These are phyloP conservation scores for Ceratobasidium sp. DNA, from an alignment of 1,284 basidiomycete genomes.

Conservation along the genomic window DNA sequence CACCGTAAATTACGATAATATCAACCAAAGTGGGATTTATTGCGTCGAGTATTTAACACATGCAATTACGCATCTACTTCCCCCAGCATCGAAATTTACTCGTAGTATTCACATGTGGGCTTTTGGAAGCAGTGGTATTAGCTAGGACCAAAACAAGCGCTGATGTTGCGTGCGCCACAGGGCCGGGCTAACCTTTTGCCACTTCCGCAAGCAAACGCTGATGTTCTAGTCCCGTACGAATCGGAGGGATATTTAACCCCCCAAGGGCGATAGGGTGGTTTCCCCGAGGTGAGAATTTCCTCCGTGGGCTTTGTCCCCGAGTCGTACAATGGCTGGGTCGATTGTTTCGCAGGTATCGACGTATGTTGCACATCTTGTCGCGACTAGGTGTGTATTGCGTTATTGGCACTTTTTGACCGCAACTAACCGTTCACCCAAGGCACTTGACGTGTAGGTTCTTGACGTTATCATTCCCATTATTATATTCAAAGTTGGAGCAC, in stretches of 20 bases:
- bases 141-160: too few species aligned
- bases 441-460: slow-evolving; percentile 11
- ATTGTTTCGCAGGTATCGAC: slow-evolving; percentile 6
- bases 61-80: too few species aligned
- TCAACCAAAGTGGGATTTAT: too few species aligned
- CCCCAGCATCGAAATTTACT: too few species aligned
- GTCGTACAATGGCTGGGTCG: not conserved
- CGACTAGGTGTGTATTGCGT: not conserved
- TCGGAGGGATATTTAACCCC: not conserved
- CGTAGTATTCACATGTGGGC: too few species aligned
- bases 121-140: too few species aligned
- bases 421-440: not conserved
- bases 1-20: too few species aligned
- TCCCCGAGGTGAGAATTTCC: not conserved
- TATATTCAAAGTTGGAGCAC: not conserved
- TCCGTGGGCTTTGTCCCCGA: not conserved
- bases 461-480: not conserved
- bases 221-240: not conserved
- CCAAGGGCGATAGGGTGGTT: not conserved
- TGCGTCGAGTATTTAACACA: too few species aligned
- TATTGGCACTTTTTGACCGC: not conserved
- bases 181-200: too few species aligned
- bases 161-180: too few species aligned
- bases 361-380: slow-evolving; percentile 4
- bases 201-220: too few species aligned